Percentiles rank a stretch among this genome's conserved stretches.
Conservation (phyloP, 305 asterid genomes). For the Plantago coronopus region DNA sequence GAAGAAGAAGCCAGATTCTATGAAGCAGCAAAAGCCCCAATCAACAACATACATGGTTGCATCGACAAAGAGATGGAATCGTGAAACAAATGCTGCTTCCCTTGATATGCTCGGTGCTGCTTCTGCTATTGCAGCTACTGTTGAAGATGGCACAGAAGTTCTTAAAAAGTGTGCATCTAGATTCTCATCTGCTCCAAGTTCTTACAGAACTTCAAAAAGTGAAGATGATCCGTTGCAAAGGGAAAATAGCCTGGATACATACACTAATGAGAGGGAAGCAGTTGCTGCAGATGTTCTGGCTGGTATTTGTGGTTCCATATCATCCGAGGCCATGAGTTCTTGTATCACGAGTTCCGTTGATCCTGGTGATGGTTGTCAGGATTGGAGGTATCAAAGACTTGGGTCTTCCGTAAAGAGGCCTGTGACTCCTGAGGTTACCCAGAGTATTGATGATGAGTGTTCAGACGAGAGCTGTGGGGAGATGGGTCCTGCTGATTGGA, state of each 20-base stretch:
- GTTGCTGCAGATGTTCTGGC: slow-evolving; percentile 96
- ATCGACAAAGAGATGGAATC: slow-evolving; percentile 79
- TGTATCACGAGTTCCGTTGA: slow-evolving; percentile 90
- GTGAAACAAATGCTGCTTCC: slow-evolving; percentile 75
- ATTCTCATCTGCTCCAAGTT: slow-evolving; percentile 37
- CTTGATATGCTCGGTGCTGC: slow-evolving; percentile 83
- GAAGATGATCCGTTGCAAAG: slow-evolving; percentile 41
- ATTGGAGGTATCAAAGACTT: slow-evolving; percentile 53
- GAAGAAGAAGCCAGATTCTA: slow-evolving; percentile 56
- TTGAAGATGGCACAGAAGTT: slow-evolving; percentile 34
- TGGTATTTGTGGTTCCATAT: slow-evolving; percentile 88
- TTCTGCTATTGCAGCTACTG: slow-evolving; percentile 66
- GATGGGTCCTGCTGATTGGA: slow-evolving; percentile 74
- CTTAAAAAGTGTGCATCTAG: slow-evolving; percentile 48
- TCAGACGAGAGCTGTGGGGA: slow-evolving; percentile 96
- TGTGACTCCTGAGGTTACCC: slow-evolving; percentile 63
- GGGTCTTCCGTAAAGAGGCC: slow-evolving; percentile 49
- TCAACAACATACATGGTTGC: slow-evolving; percentile 71
- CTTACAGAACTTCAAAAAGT: slow-evolving; percentile 35
- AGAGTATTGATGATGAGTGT: slow-evolving; percentile 69
- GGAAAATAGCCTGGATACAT: slow-evolving; percentile 53
- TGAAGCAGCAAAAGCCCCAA: slow-evolving; percentile 57
- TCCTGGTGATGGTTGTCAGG: slow-evolving; percentile 63
- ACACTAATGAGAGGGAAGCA: slow-evolving; percentile 61
- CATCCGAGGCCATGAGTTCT: slow-evolving; percentile 96